phyloP scores from a whole-genome alignment of 2,329 filamentous ascomycete genomes.

The Aureobasidium sp. region DNA sequence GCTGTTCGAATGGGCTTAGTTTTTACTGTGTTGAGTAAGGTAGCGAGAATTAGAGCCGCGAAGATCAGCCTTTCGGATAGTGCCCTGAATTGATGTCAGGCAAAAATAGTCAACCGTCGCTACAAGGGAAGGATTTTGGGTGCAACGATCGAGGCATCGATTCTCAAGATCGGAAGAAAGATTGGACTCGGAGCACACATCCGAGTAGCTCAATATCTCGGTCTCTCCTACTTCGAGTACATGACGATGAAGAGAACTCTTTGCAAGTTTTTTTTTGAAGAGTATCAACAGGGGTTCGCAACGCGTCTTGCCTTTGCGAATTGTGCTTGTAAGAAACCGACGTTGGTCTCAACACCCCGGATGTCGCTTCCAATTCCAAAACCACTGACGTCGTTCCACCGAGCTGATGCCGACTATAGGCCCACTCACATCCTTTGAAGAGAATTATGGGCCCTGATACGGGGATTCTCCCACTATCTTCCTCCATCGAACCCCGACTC shows the following conservation, averaged over 20 bases:
- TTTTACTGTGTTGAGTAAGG: not conserved
- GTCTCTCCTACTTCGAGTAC: not conserved
- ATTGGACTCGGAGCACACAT: not conserved
- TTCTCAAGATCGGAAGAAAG: not conserved
- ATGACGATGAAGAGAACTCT: not conserved
- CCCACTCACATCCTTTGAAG: conserved; percentile 7
- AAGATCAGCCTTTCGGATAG: not conserved
- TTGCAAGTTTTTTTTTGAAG: not conserved
- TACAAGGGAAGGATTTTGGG: not conserved
- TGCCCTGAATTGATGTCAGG: not conserved
- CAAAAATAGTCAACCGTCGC: conserved; percentile 2
- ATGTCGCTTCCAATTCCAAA: not conserved
- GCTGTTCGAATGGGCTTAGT: not conserved
- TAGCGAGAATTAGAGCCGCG: not conserved
- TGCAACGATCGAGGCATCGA: conserved; percentile 9
- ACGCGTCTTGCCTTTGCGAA: not conserved
- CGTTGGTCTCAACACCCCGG: not conserved
- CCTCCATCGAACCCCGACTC: not conserved
- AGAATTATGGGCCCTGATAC: conserved; percentile 11
- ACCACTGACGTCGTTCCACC: conserved; percentile 11
- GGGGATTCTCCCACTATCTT: not conserved
- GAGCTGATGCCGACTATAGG: conserved; percentile 8
- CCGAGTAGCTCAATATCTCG: not conserved
- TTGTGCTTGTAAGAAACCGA: too few relatives aligned
- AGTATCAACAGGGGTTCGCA: not conserved